A percentile compares a stretch with the other conserved stretches of the same genome.
These are phyloP conservation scores for Venturia nashicola DNA, from an alignment of 2,329 filamentous ascomycete genomes.

Conservation along the genomic window DNA sequence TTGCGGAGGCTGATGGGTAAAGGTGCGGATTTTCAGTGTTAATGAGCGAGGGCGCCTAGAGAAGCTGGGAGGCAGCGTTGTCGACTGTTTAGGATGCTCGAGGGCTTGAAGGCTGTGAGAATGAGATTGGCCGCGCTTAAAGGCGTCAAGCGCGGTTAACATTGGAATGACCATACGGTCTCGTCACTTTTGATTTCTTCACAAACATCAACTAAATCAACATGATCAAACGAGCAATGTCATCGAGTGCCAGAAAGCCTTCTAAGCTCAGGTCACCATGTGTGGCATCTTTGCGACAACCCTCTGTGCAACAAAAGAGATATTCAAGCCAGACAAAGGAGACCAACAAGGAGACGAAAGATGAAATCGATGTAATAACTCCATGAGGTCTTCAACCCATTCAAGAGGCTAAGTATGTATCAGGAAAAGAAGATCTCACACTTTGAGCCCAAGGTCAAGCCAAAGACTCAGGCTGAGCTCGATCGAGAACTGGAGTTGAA, in stretches of 20 bases:
- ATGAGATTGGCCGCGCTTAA: no score
- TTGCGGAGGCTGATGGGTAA: not conserved
- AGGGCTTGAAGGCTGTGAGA: not conserved
- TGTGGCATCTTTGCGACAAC: not conserved
- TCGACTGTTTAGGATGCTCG: not conserved
- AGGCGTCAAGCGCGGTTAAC: not conserved
- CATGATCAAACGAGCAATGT: not conserved
- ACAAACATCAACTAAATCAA: not conserved
- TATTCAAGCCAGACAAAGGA: not conserved
- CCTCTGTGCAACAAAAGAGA: not conserved
- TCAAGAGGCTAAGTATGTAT: not conserved
- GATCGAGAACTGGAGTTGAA: constrained; percentile 56
- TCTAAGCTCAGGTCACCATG: not conserved
- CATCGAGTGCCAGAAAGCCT: not conserved
- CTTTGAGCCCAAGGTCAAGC: not conserved
- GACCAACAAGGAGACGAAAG: not conserved
- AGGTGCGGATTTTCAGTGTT: not conserved
- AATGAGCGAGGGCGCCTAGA: not conserved
- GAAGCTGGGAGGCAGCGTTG: not conserved
- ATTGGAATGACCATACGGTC: not conserved
- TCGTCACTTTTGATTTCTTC: not conserved
- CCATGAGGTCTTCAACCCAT: not conserved
- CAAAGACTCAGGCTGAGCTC: constrained; percentile 48
- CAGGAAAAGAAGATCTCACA: not conserved
- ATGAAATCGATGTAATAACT: not conserved